Evolutionary conservation across 2,329 filamentous ascomycete genomes (phyloP), one percentile per base, ranked within the genome.

Genomic region (Cordyceps pruinosa): DNA sequence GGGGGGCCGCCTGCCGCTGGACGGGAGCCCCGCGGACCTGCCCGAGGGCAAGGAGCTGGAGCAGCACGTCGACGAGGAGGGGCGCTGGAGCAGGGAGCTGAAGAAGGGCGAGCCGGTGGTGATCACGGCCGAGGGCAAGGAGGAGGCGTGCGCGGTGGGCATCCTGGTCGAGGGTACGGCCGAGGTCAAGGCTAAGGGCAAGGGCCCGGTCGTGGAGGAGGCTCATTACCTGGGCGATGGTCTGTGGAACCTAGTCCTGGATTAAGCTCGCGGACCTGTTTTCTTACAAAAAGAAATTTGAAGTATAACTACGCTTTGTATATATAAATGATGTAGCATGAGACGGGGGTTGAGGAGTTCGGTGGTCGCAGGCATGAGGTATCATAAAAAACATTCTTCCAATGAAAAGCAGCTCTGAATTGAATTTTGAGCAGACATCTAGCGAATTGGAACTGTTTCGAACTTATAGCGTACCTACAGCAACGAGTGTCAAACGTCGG

Each of bases 141-240:
- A 88, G 65, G 86, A 93, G 75, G 90, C 91, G 6, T 97, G 92
- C 72, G 83, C 96, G 57, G 87, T 99, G 0, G 94, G 94, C 0
- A 77, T 88, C 61, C 70, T 99, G 69, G 90, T 90, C 66, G 84
- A 87, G 67, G 88, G 91, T 3, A 97, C 94, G 0, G 86, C 87
- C 72, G 91, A 97, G 73, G 92, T 96, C 70, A 96, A 94, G 82
- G 86, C 85, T 63, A 93, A 93, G 76, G 91, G 90, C 63, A 97
- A 97, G 77, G 94, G 94, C 0, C 89, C 92, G 6, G 94, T 92
- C 17, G 89, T 97, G 64, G 93, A 97, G 76, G 88, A 91, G 60
- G 90, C 90, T 32, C 94, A 99, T 80, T 97, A 87, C 75, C 71
- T 97, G 55, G 94, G 94, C 0, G 94, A 99, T 77, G 94, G 93